Evolutionary conservation across 345 rosid species (phyloP), one percentile per base, ranked within the genome.

Genomic region (Noccaea caerulescens): DNA sequence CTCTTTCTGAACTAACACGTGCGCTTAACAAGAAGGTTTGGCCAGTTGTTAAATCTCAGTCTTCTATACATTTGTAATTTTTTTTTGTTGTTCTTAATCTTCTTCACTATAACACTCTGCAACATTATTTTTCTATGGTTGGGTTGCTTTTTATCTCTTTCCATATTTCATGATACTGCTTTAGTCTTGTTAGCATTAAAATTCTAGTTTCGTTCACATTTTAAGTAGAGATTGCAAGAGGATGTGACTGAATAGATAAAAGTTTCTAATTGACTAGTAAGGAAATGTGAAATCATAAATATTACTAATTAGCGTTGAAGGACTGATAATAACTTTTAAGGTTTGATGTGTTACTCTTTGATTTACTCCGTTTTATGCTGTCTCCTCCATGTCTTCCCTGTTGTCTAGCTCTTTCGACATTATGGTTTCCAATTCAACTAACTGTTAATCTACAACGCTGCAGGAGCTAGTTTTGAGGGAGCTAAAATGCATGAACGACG

Each of bases 381-480:
- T 71, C 6, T 39, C 55, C 34, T 18, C n/a, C 49, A 57, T 64
- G 53, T 47, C 20, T 54, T 63, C 37, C 47, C 56, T 62, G 16
- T 68, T 41, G 57, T 73, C 37, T 58, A 12, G 57, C 63, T 67
- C 61, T 55, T 43, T 51, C 25, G 32, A 58, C 39, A 25, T 30
- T 49, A 25, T 54, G 49, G 54, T 67, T 55, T 50, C 32, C 47
- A 50, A 59, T 76, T 57, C 58, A 57, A 69, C 66, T 75, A 63
- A 77, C 63, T 50, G 68, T 34, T 68, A 57, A 20, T 70, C 43
- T 79, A 72, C 53, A 42, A 71, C 62, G 44, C 75, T 79, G 67
- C 75, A 89, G 96, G 93, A 89, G 79, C 86, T 84, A 47, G 77
- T 87, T 77, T 78, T 87, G 73, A 85, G 84, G 67, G 91, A 87